phyloP scores from a whole-genome alignment of 495 filamentous ascomycete species.

The Xylaria telfairii region DNA sequence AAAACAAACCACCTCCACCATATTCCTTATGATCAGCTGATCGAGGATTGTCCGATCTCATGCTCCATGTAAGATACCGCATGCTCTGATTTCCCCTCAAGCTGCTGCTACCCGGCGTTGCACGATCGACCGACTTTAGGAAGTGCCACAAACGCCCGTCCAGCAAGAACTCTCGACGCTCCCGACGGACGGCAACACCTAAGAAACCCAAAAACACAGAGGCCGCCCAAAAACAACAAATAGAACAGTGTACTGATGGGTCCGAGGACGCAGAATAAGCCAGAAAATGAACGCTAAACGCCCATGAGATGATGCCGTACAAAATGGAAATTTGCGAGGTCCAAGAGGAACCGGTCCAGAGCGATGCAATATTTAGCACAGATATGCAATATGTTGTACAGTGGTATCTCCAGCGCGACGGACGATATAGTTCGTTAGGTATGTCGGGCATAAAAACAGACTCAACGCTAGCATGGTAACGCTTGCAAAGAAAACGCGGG shows the following conservation, averaged over 20 bases:
- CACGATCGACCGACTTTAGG: constrained; percentile 30
- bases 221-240: constrained; percentile 10
- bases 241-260: not conserved
- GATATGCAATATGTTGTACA: constrained; percentile 46
- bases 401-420: constrained; percentile 42
- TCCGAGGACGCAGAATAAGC: constrained; percentile 23
- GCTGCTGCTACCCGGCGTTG: constrained; percentile 38
- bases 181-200: constrained; percentile 25
- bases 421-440: constrained; percentile 32
- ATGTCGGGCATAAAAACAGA: constrained; percentile 36
- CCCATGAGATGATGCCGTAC: constrained; percentile 23
- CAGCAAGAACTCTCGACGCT: constrained; percentile 20
- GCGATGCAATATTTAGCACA: constrained; percentile 27
- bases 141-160: constrained; percentile 32
- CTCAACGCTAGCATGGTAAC: constrained; percentile 30
- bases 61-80: constrained; percentile 30
- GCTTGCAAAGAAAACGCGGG: constrained; percentile 32
- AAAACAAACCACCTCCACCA: constrained; percentile 1
- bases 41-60: constrained; percentile 17
- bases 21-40: not conserved
- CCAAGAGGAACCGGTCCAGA: constrained; percentile 12
- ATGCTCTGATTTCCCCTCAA: constrained; percentile 33
- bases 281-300: constrained; percentile 25
- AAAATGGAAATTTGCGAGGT: constrained; percentile 14
- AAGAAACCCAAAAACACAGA: constrained; percentile 18